Conservation (phyloP, 257 asterid species). For the Fraxinus excelsior region DNA sequence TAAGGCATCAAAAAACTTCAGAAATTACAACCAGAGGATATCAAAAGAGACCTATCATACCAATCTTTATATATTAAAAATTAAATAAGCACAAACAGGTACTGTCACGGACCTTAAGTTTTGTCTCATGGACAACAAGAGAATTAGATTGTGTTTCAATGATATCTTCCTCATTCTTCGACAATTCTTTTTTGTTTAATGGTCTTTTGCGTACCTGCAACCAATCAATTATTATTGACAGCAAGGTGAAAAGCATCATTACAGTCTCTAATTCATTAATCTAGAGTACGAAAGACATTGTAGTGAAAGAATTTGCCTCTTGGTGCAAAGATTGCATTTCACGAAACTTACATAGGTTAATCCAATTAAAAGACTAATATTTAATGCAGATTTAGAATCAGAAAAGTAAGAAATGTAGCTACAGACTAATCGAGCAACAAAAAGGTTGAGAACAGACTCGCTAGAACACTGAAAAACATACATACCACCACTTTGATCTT, state of each 20-base stretch:
- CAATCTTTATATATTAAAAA: not conserved
- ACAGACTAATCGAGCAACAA: slow-evolving; percentile 10
- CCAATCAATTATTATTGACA: not conserved
- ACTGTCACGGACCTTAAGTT: slow-evolving; percentile 46
- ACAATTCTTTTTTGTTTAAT: slow-evolving; percentile 55
- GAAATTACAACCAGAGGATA: not conserved
- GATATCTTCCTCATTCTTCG: slow-evolving; percentile 63
- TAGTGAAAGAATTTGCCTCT: no score
- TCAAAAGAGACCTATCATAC: not conserved
- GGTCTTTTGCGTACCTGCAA: slow-evolving; percentile 63
- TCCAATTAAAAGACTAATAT: no score
- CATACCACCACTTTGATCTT: slow-evolving; percentile 95
- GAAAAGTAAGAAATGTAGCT: not conserved
- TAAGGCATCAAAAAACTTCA: slow-evolving; percentile 9
- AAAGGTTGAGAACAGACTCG: slow-evolving; percentile 13
- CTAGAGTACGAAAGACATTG: no score
- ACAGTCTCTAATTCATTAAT: not conserved
- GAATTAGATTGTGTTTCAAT: slow-evolving; percentile 47
- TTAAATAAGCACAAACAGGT: not conserved
- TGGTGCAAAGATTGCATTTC: no score
- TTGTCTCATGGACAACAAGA: slow-evolving; percentile 53
- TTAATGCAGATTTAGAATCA: no score
- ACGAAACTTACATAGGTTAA: no score
- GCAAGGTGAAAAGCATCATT: slow-evolving; percentile 12
- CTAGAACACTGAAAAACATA: not conserved